A percentile compares a stretch with the other conserved stretches of the same genome.
Evolutionary conservation across 2,329 filamentous ascomycete genomes (phyloP).

Genomic region (Penicillium sp.): DNA sequence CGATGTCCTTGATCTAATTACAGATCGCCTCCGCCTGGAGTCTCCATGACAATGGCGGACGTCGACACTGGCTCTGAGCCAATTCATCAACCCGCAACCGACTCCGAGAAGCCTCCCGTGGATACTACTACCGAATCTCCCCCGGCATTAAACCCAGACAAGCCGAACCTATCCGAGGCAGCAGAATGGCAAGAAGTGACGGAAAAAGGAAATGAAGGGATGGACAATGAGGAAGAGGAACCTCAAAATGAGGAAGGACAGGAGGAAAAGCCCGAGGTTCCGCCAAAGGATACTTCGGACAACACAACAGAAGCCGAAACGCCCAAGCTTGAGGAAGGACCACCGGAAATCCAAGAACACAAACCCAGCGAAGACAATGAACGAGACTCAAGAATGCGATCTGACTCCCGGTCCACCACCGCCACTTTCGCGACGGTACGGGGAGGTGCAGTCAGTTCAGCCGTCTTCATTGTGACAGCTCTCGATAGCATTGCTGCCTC

Average conservation of each 20-base stretch:
- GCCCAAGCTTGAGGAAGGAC: conserved; percentile 14
- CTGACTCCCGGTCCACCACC: conserved; percentile 63
- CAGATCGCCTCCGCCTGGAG: conserved; percentile 33
- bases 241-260: conserved; percentile 17
- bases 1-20: conserved; percentile 25
- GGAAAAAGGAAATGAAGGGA: conserved; percentile 12
- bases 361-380: conserved; percentile 18
- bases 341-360: conserved; percentile 24
- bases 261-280: conserved; percentile 26
- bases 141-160: conserved; percentile 30
- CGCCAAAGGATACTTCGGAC: conserved; percentile 27
- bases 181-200: conserved; percentile 32
- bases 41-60: conserved; percentile 44
- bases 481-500: conserved; percentile 88
- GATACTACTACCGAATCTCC: conserved; percentile 29
- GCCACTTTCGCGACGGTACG: conserved; percentile 52
- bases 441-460: conserved; percentile 77
- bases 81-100: conserved; percentile 25
- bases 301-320: conserved; percentile 21
- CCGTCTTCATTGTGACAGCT: conserved; percentile 93
- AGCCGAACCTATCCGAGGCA: conserved; percentile 31
- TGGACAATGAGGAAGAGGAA: conserved; percentile 6
- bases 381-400: conserved; percentile 49
- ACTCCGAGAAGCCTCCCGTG: conserved; percentile 31
- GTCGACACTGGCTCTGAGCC: conserved; percentile 40